Conservation (phyloP, 106 monocot species). For the Dioscorea alata region DNA sequence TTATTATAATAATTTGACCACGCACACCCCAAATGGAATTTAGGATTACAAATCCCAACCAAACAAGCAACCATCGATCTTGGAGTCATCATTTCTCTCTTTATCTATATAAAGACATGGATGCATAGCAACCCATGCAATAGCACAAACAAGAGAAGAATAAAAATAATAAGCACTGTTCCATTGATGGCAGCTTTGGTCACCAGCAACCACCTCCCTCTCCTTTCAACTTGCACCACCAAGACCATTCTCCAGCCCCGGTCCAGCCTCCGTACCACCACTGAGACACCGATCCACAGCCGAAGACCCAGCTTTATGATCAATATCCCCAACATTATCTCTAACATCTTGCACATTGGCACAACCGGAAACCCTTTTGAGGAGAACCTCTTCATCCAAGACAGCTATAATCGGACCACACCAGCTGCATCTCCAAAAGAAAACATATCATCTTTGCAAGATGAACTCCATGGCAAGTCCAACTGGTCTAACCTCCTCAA, state of each 20-base stretch:
- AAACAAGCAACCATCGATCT: too few species aligned
- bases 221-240: slow-evolving; percentile 1
- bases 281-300: slow-evolving; percentile 1
- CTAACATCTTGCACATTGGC: slow-evolving; percentile 20
- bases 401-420: background rate
- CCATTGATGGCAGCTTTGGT: background rate
- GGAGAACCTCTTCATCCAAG: background rate
- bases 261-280: background rate
- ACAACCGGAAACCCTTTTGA: background rate
- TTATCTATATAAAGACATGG: too few species aligned
- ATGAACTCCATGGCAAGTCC: slow-evolving; percentile 37
- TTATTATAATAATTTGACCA: too few species aligned
- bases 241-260: background rate
- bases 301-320: slow-evolving; percentile 5
- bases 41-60: too few species aligned
- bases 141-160: too few species aligned
- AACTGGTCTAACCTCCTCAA: slow-evolving; percentile 53
- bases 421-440: slow-evolving; percentile 41
- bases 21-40: too few species aligned
- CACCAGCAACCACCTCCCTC: slow-evolving; percentile 6
- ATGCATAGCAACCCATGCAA: too few species aligned
- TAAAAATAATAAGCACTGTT: too few species aligned
- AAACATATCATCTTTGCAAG: slow-evolving; percentile 34
- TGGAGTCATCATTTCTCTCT: too few species aligned
- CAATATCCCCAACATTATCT: slow-evolving; percentile 20